These are phyloP conservation scores for Taxawa tesnikishii DNA, from an alignment of 2,329 filamentous ascomycete species.

Conservation along the genomic window DNA sequence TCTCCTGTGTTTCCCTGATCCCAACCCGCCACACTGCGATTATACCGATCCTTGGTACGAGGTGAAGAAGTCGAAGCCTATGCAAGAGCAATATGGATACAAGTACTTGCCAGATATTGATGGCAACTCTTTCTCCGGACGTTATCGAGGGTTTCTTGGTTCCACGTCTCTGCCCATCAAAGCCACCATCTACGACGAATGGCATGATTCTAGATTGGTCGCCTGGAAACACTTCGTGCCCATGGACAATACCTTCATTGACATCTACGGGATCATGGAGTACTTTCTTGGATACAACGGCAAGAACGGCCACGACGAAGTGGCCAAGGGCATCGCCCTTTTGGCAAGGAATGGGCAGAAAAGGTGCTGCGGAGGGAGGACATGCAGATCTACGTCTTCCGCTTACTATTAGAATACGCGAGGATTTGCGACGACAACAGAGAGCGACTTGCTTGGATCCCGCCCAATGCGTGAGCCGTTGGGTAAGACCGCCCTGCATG, in stretches of 20 bases:
- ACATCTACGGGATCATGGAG: constrained; percentile 60
- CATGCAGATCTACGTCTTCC: constrained; percentile 58
- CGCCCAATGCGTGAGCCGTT: neutral
- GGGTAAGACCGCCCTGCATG: no score
- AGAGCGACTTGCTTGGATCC: constrained; percentile 26
- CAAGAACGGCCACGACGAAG: constrained; percentile 34
- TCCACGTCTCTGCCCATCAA: constrained; percentile 64
- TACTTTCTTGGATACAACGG: constrained; percentile 51
- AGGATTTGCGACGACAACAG: constrained; percentile 29
- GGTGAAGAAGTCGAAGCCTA: constrained; percentile 18
- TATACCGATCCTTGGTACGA: constrained; percentile 32
- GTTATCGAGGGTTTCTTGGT: constrained; percentile 44
- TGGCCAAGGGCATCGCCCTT: constrained; percentile 51
- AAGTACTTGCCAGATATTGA: constrained; percentile 70
- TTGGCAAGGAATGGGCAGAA: constrained; percentile 57
- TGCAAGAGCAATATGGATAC: constrained; percentile 32
- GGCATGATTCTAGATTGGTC: constrained; percentile 59
- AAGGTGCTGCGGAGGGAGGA: constrained; percentile 57
- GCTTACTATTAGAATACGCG: constrained; percentile 39
- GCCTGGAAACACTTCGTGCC: constrained; percentile 75
- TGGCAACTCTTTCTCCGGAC: constrained; percentile 41
- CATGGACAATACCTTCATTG: constrained; percentile 61
- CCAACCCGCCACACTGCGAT: constrained; percentile 27
- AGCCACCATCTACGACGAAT: constrained; percentile 65
- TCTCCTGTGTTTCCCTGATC: constrained; percentile 29